Evolutionary conservation across 768 basidiomycete genomes (phyloP), one percentile per base, ranked within the genome.

Genomic region (Leccinum subtestaceum): DNA sequence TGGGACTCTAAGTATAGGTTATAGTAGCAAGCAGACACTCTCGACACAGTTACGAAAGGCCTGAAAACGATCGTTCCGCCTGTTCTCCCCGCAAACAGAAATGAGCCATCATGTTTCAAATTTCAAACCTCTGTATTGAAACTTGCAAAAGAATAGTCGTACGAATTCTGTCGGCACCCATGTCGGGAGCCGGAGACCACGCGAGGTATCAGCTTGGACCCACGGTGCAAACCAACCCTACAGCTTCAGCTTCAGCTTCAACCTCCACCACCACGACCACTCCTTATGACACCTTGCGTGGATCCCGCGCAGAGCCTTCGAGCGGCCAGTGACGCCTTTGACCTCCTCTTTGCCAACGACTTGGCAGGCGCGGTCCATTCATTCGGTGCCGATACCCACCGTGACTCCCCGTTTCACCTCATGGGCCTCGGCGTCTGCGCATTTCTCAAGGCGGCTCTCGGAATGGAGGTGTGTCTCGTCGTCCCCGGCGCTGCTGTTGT

Each of bases 371-470:
- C 90, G 1, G 74, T 81, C 58, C 65, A 74, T 11, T 74, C 78
- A 40, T 87, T 91, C 68, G 67, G 13, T 56, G 45, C 51, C 5
- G 55, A 65, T 27, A 2, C 10, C 1, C 31, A 54, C 25, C 68
- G 73, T 9, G 78, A 83, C 36, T 86, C 87, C 40, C 84, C 91
- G 0, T 88, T 90, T 65, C 90, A 93, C 70, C 76, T 82, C 19
- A 77, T 92, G 58, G 91, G 91, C 1, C 75, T 84, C 0, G 91
- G 89, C 15, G 84, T 87, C 0, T 86, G 85, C 58, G 81, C 83
- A 1, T 92, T 92, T 63, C 74, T 92, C 47, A 86, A 91, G 70
- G 91, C 89, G 0, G 88, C 87, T 1, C 74, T 92, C 13, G 88
- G 89, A n/a, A 84, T 91, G 84, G 91, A 93, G 81, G 87, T 86